phyloP scores from a whole-genome alignment of 2,329 filamentous ascomycete species.

The Hypoxylon sp. region DNA sequence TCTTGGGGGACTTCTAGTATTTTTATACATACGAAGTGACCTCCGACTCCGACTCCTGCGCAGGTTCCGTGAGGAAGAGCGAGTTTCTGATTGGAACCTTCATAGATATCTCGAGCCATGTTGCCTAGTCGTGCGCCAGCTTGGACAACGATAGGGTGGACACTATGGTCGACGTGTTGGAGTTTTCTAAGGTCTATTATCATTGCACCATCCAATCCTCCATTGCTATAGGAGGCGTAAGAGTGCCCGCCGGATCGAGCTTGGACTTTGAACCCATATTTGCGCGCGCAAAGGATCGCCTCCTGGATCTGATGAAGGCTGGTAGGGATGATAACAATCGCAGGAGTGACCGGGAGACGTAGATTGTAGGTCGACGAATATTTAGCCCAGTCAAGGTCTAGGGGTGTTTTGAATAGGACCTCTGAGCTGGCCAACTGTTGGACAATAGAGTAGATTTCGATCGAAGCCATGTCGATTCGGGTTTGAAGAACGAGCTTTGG shows the following conservation, averaged over 20 bases:
- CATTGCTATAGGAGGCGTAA: conserved; percentile 63
- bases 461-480: conserved; percentile 19
- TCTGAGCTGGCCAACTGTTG: neutral
- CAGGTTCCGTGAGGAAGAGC: conserved; percentile 63
- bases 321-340: conserved; percentile 47
- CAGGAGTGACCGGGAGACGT: conserved; percentile 45
- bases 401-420: conserved; percentile 8
- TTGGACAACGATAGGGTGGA: conserved; percentile 55
- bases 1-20: too few species aligned
- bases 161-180: conserved; percentile 44
- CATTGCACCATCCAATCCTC: conserved; percentile 54
- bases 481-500: neutral
- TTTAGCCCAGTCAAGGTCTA: conserved; percentile 42
- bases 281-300: conserved; percentile 59
- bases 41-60: conserved; percentile 61
- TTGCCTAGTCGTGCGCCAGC: conserved; percentile 62
- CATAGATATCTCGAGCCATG: conserved; percentile 57
- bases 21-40: conserved; percentile 54
- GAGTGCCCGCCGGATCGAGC: conserved; percentile 65
- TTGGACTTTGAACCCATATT: conserved; percentile 61
- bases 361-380: conserved; percentile 48
- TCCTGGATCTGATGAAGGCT: conserved; percentile 55
- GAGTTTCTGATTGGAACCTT: conserved; percentile 48
- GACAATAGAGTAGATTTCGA: conserved; percentile 2
- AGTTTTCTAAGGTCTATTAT: conserved; percentile 56